Evolutionary conservation across 768 basidiomycete species (phyloP).

Genomic region (Hortiboletus campestris): DNA sequence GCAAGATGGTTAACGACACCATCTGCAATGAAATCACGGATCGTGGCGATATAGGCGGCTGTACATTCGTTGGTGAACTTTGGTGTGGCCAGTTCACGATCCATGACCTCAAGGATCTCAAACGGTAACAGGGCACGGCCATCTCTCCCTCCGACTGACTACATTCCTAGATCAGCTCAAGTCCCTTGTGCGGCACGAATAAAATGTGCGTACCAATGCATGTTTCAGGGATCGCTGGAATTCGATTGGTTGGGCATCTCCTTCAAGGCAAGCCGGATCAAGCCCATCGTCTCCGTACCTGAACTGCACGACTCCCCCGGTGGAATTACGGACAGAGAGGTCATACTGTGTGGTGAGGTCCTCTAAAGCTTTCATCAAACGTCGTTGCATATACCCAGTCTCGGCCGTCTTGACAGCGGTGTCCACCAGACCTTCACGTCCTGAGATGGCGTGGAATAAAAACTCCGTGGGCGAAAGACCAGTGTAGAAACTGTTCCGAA

Average conservation of each 20-base stretch:
- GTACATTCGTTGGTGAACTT: constrained; percentile 73
- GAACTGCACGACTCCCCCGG: constrained; percentile 96
- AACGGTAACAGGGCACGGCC: constrained; percentile 78
- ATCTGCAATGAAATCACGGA: constrained; percentile 68
- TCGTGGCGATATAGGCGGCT: constrained; percentile 61
- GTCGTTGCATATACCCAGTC: constrained; percentile 99
- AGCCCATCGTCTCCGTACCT: constrained; percentile 95
- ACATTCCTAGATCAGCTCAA: constrained; percentile 3
- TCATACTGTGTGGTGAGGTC: constrained; percentile 97
- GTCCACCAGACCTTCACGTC: constrained; percentile 97
- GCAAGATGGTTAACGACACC: constrained; percentile 67
- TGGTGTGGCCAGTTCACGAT: constrained; percentile 54
- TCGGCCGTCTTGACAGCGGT: constrained; percentile 99
- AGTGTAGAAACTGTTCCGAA: constrained; percentile 94
- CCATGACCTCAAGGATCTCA: constrained; percentile 75
- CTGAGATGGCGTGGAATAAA: constrained; percentile 97
- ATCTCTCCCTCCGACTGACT: constrained; percentile 63
- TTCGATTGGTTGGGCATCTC: constrained; percentile 92
- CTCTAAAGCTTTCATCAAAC: constrained; percentile 98
- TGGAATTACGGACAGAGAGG: constrained; percentile 90
- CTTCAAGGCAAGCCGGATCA: constrained; percentile 95
- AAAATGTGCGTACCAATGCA: constrained; percentile 51
- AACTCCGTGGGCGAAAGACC: constrained; percentile 94
- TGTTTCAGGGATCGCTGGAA: constrained; percentile 86
- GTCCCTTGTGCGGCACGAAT: not conserved